phyloP scores from a whole-genome alignment of 768 basidiomycete species.

The Leccinum longicurvipes region DNA sequence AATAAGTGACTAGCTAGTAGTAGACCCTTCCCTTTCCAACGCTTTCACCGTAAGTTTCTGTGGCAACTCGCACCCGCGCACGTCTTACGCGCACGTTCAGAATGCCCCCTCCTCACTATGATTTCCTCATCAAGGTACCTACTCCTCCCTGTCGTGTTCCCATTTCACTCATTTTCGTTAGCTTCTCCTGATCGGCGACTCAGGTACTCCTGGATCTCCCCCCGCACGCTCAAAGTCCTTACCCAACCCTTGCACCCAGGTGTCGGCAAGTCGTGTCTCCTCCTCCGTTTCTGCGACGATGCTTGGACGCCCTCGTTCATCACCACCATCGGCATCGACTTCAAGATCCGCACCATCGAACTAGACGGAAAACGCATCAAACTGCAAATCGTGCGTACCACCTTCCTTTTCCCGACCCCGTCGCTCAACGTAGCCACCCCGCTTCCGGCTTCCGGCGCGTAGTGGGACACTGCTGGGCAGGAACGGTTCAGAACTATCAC shows the following conservation, averaged over 20 bases:
- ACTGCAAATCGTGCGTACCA: constrained; percentile 87
- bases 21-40: too few species aligned
- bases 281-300: constrained; percentile 97
- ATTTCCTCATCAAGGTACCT: constrained; percentile 88
- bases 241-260: constrained; percentile 42
- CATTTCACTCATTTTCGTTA: constrained; percentile 29
- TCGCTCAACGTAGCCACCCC: not conserved
- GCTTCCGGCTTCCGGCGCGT: constrained; percentile 1
- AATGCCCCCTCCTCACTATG: constrained; percentile 94
- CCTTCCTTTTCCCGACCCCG: not conserved
- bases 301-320: constrained; percentile 99
- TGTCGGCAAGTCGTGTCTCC: constrained; percentile 95
- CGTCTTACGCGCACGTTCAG: constrained; percentile 1
- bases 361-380: constrained; percentile 97
- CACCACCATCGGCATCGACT: constrained; percentile 98
- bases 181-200: constrained; percentile 95
- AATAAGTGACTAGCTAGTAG: too few species aligned
- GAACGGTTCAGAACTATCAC: constrained; percentile 99
- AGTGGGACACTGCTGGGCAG: constrained; percentile 99
- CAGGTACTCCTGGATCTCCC: constrained; percentile 48
- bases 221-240: not conserved
- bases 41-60: not conserved
- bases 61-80: not conserved
- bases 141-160: not conserved
- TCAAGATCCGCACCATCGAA: constrained; percentile 99